Evolutionary conservation across 495 filamentous ascomycete genomes (phyloP), one percentile per base, ranked within the genome.

Genomic region (Jackrogersella minutella): DNA sequence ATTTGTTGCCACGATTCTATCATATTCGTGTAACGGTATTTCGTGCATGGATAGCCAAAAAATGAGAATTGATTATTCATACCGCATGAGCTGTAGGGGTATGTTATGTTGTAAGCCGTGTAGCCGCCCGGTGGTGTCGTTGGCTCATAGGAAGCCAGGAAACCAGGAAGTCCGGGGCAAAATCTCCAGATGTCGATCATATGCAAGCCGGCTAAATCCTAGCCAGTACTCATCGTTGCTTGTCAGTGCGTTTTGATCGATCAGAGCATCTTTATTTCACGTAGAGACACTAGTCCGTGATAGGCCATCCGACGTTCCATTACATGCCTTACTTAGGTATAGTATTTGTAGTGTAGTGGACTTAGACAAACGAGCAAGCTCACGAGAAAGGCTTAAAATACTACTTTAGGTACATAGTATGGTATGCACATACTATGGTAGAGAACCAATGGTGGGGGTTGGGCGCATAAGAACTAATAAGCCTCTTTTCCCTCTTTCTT

Each of bases 161-260:
- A n/a, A n/a, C n/a, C n/a, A n/a, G 10, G 30, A 24, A 52, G 58
- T 61, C 58, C 46, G 57, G 58, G 55, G 54, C 46, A 47, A 36
- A 37, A 7, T 61, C 51, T 56, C 51, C 31, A 56, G 40, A 46
- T 22, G 58, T 62, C 64, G 64, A 62, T 62, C 58, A 58, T 68
- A 56, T 68, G 64, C 64, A 62, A 58, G 64, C 64, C 64, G 62
- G 22, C 58, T 68, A 52, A 62, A 43, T 43, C 47, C 62, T 21
- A 46, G 21, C 16, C 19, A 28, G 43, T 28, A 26, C 49, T 21
- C 37, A 21, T 33, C 52, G 44, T 50, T 50, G 24, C 31, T 16
- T 43, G 34, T 28, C 9, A 28, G 46, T 50, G 14, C 26, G 17
- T 34, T 26, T 50, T 41, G 39, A 58, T 53, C 30, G 33, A 59